These are phyloP conservation scores for Thraustochytrium striatum DNA, from an alignment of 352 stramenopile species.

Conservation along the genomic window DNA sequence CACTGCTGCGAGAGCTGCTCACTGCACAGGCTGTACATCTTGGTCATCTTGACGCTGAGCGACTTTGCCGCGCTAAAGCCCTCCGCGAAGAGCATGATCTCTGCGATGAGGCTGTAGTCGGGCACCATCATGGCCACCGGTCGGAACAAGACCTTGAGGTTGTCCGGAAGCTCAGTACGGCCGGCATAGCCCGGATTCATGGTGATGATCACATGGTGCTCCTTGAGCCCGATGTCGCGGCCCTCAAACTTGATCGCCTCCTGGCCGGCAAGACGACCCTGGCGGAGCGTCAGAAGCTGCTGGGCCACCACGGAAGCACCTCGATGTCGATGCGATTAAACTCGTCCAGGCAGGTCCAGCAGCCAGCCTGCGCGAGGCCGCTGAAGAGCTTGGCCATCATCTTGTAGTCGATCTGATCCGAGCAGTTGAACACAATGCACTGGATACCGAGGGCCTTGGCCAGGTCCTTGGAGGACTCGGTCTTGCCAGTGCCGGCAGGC, in stretches of 20 bases:
- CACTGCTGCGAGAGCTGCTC: constrained; percentile 90
- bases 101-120: constrained; percentile 96
- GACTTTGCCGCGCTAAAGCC: constrained; percentile 96
- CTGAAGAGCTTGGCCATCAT: constrained; percentile 99
- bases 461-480: constrained; percentile 97
- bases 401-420: constrained; percentile 99
- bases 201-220: constrained; percentile 95
- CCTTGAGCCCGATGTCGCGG: constrained; percentile 44
- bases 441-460: constrained; percentile 95
- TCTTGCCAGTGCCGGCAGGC: constrained; percentile 98
- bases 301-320: constrained; percentile 98
- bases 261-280: constrained; percentile 80
- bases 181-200: constrained; percentile 99
- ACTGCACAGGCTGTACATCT: constrained; percentile 87
- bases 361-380: constrained; percentile 96
- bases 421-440: constrained; percentile 99
- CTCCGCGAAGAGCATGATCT: constrained; percentile 99
- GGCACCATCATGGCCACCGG: constrained; percentile 99
- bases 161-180: constrained; percentile 90
- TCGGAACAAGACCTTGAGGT: constrained; percentile 98
- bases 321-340: constrained; percentile 96
- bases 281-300: constrained; percentile 99
- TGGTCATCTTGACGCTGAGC: constrained; percentile 88
- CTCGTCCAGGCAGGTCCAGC: constrained; percentile 99
- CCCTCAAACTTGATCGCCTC: constrained; percentile 47